Conservation (phyloP, 495 filamentous ascomycete species). For the Staphylotrichum longicolle region DNA sequence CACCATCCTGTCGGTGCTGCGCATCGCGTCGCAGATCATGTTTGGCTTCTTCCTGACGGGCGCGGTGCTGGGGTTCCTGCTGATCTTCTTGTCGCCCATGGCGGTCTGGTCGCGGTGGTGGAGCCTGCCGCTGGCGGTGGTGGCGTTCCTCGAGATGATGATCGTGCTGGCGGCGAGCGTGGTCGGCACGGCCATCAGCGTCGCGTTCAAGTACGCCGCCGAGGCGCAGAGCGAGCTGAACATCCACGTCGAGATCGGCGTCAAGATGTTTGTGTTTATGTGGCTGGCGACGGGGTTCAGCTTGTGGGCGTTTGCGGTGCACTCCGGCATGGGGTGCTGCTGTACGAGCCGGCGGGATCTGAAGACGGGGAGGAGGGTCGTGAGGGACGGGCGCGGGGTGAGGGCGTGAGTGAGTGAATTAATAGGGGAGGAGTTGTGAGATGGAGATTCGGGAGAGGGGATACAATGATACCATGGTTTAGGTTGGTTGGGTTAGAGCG, state of each 20-base stretch:
- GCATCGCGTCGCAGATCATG: conserved; percentile 82
- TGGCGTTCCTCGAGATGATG: conserved; percentile 64
- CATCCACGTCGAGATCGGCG: conserved; percentile 68
- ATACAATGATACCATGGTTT: conserved; percentile 7
- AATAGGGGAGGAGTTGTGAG: not conserved
- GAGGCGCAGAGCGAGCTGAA: conserved; percentile 63
- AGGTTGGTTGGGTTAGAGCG: not conserved
- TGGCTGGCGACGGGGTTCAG: conserved; percentile 73
- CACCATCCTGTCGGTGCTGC: conserved; percentile 69
- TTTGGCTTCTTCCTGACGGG: conserved; percentile 80
- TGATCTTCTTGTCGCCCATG: conserved; percentile 45
- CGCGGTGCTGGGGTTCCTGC: conserved; percentile 62
- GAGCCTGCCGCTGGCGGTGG: conserved; percentile 50
- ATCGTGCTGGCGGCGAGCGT: conserved; percentile 66
- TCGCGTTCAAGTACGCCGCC: conserved; percentile 73
- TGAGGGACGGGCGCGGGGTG: conserved; percentile 18
- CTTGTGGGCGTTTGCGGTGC: conserved; percentile 66
- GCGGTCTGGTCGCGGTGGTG: conserved; percentile 48
- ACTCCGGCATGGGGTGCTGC: conserved; percentile 72
- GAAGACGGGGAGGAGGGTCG: conserved; percentile 43
- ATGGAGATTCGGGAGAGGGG: too few species aligned
- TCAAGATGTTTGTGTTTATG: conserved; percentile 82
- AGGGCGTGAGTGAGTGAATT: not conserved
- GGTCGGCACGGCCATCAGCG: conserved; percentile 76
- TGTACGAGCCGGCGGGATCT: conserved; percentile 62